Percentiles rank a stretch among this genome's conserved stretches.
Evolutionary conservation across 192 early-diverging fungal species (phyloP).

Genomic region (Backusella tarrabulga): DNA sequence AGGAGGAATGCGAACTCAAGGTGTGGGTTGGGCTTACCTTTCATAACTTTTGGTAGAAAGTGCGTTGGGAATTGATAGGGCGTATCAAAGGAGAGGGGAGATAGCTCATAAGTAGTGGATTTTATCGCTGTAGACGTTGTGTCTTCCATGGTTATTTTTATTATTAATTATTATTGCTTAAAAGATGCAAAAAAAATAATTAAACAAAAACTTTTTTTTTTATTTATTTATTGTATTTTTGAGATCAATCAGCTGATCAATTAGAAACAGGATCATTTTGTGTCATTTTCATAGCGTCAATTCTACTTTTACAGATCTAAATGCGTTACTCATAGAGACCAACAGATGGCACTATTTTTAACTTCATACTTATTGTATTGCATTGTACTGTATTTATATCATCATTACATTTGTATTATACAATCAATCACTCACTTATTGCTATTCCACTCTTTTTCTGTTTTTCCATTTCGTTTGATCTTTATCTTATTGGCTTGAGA

Average conservation of each 20-base stretch:
- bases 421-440: background rate
- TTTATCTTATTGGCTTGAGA: background rate
- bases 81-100: slow-evolving; percentile 9
- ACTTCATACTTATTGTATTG: too few species aligned
- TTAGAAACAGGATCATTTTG: too few species aligned
- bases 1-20: background rate
- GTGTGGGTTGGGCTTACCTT: background rate
- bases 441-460: background rate
- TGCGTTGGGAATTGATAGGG: slow-evolving; percentile 17
- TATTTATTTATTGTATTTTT: background rate
- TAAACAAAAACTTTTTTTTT: background rate
- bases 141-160: background rate
- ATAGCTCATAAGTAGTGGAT: slow-evolving; percentile 1
- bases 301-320: too few species aligned
- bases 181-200: background rate
- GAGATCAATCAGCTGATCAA: slow-evolving; percentile 5
- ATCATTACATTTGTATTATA: background rate
- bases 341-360: too few species aligned
- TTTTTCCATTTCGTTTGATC: background rate
- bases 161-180: background rate
- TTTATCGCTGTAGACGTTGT: background rate
- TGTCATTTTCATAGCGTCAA: too few species aligned
- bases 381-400: background rate
- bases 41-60: slow-evolving; percentile 18
- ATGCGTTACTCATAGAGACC: too few species aligned